These are phyloP conservation scores for Ophiostoma perfectum DNA, from an alignment of 2,329 filamentous ascomycete species.

Conservation along the genomic window DNA sequence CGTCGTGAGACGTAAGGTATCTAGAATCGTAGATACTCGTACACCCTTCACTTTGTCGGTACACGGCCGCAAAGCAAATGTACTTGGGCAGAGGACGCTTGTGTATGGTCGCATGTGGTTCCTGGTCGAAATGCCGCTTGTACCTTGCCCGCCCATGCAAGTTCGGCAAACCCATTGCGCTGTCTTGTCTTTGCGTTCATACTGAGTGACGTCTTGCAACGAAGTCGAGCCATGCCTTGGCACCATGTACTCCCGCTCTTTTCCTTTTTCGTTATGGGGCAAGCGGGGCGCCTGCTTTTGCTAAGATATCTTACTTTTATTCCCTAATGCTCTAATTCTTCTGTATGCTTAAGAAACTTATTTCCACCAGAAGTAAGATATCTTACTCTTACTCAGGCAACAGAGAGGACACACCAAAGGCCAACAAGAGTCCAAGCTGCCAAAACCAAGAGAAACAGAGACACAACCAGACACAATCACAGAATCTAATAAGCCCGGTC, in stretches of 20 bases:
- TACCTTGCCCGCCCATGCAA: slow-evolving; percentile 20
- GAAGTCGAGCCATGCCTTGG: not conserved
- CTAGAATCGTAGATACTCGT: too few relatives aligned
- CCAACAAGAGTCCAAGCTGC: not conserved
- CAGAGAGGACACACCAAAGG: not conserved
- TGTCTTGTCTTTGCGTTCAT: not conserved
- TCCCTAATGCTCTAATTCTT: not conserved
- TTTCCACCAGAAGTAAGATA: not conserved
- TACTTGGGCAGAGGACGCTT: not conserved
- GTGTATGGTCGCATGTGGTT: slow-evolving; percentile 11
- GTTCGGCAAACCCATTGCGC: not conserved
- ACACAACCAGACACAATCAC: not conserved
- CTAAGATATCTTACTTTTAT: not conserved
- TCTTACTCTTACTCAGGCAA: not conserved
- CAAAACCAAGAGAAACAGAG: not conserved
- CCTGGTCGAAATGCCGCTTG: slow-evolving; percentile 19
- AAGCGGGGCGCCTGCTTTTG: not conserved
- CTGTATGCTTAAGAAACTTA: too few relatives aligned
- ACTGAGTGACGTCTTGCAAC: not conserved
- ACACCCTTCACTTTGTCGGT: not conserved
- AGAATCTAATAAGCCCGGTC: not conserved
- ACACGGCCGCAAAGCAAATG: not conserved
- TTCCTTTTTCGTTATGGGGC: not conserved
- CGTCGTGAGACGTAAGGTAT: not conserved
- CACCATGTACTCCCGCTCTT: not conserved